Conservation (phyloP, 2,329 filamentous ascomycete species). For the Saccharata proteae region DNA sequence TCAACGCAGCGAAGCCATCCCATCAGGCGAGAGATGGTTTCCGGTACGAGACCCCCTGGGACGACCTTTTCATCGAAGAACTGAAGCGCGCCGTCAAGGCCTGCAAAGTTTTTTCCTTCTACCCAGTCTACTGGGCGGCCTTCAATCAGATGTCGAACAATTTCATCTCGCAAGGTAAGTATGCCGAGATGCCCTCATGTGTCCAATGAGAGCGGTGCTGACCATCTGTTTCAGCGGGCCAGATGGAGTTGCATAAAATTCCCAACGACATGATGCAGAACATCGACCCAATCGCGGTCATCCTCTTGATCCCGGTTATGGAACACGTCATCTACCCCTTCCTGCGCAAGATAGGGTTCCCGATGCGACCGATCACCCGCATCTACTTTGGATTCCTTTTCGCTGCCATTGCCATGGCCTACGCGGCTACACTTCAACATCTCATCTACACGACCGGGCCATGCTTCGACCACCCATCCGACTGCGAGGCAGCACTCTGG, state of each 20-base stretch:
- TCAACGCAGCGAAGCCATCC: slow-evolving; percentile 50
- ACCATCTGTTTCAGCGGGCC: slow-evolving; percentile 20
- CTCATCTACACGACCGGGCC: slow-evolving; percentile 42
- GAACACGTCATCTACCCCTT: slow-evolving; percentile 34
- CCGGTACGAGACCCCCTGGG: slow-evolving; percentile 44
- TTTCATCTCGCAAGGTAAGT: slow-evolving; percentile 32
- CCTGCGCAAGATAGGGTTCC: slow-evolving; percentile 28
- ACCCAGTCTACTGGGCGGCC: slow-evolving; percentile 35
- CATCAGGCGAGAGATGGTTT: no score
- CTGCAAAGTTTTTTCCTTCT: slow-evolving; percentile 54
- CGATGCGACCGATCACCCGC: slow-evolving; percentile 38
- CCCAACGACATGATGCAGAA: slow-evolving; percentile 39
- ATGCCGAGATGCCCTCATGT: no score
- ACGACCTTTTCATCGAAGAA: slow-evolving; percentile 61
- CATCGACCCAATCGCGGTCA: slow-evolving; percentile 34
- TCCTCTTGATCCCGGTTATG: slow-evolving; percentile 34
- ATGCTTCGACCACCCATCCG: slow-evolving; percentile 35
- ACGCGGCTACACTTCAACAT: slow-evolving; percentile 46
- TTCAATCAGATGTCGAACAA: slow-evolving; percentile 36
- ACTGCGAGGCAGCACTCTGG: slow-evolving; percentile 23
- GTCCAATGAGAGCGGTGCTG: no score
- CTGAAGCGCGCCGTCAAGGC: slow-evolving; percentile 53
- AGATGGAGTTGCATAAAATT: slow-evolving; percentile 34
- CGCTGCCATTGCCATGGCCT: slow-evolving; percentile 40
- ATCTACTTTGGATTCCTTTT: slow-evolving; percentile 42